Conservation (phyloP, 306 rosid species). For the Cercis canadensis region DNA sequence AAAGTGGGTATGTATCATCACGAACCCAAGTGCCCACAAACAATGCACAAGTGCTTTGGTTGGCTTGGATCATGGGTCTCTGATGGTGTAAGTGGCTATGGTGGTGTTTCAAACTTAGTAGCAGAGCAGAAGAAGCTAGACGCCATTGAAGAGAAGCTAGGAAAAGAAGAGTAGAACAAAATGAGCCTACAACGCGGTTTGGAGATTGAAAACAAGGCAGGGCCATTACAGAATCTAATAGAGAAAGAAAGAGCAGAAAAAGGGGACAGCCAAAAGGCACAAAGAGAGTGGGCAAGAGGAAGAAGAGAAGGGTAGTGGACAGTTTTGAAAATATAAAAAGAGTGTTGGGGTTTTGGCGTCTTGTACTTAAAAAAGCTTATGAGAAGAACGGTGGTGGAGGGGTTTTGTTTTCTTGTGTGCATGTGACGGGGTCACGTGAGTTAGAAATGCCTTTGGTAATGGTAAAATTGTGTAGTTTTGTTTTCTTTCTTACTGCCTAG, state of each 20-base stretch:
- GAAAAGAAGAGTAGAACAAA: slow-evolving; percentile 36
- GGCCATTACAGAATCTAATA: slow-evolving; percentile 46
- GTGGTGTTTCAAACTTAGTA: slow-evolving; percentile 65
- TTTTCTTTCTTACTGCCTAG: too few relatives aligned
- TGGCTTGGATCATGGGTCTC: slow-evolving; percentile 72
- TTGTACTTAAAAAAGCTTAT: background rate
- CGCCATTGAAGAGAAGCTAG: slow-evolving; percentile 48
- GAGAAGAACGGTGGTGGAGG: background rate
- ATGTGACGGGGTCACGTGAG: too few relatives aligned
- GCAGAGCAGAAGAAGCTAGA: slow-evolving; percentile 58
- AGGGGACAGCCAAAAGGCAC: slow-evolving; percentile 42
- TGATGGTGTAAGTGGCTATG: slow-evolving; percentile 49
- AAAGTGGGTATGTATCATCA: slow-evolving; percentile 79
- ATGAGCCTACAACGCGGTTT: slow-evolving; percentile 9
- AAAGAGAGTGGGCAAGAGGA: slow-evolving; percentile 6
- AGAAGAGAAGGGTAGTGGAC: slow-evolving; percentile 29
- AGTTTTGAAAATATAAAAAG: too few relatives aligned
- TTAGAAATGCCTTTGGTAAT: too few relatives aligned
- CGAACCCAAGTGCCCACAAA: slow-evolving; percentile 89
- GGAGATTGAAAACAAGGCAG: slow-evolving; percentile 32
- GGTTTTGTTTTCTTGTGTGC: slow-evolving; percentile 37
- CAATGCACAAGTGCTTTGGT: slow-evolving; percentile 73
- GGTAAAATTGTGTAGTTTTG: too few relatives aligned
- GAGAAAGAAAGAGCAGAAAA: background rate
- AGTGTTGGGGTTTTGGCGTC: slow-evolving; percentile 20